Conservation (phyloP, 2,329 filamentous ascomycete species). For the Chaetomium olivaceum region DNA sequence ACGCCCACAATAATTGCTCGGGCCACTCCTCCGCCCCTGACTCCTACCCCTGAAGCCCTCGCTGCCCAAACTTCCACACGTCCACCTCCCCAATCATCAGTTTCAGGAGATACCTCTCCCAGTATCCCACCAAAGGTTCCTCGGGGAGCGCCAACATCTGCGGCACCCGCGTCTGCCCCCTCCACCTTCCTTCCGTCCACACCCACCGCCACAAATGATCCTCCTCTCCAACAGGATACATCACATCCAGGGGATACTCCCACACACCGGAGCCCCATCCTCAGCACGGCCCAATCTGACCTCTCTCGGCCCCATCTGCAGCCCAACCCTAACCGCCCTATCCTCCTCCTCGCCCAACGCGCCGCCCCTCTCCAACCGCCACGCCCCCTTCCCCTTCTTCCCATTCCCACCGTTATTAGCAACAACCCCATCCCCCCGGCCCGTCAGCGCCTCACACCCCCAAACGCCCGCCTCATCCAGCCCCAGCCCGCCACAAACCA, state of each 20-base stretch:
- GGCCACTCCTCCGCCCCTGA: no score
- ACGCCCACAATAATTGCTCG: no score
- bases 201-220: slow-evolving; percentile 39
- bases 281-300: slow-evolving; percentile 1
- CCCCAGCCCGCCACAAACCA: slow-evolving; percentile 35
- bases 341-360: slow-evolving; percentile 12
- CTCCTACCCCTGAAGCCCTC: background rate
- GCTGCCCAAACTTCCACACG: slow-evolving; percentile 34
- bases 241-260: slow-evolving; percentile 28
- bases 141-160: slow-evolving; percentile 34
- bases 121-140: slow-evolving; percentile 40
- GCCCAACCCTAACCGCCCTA: slow-evolving; percentile 8
- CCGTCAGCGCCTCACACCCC: slow-evolving; percentile 35
- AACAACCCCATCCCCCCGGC: slow-evolving; percentile 15
- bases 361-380: slow-evolving; percentile 32
- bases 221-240: slow-evolving; percentile 34
- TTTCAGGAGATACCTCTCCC: slow-evolving; percentile 37
- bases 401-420: no score
- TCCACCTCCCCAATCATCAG: slow-evolving; percentile 34
- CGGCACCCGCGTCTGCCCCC: slow-evolving; percentile 29
- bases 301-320: slow-evolving; percentile 24
- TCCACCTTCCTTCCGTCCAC: slow-evolving; percentile 27
- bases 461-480: slow-evolving; percentile 41
- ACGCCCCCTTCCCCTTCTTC: slow-evolving; percentile 27
- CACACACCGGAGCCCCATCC: background rate